Evolutionary conservation across 441 rosid genomes (phyloP).

Genomic region (Euphorbia celastroides): DNA sequence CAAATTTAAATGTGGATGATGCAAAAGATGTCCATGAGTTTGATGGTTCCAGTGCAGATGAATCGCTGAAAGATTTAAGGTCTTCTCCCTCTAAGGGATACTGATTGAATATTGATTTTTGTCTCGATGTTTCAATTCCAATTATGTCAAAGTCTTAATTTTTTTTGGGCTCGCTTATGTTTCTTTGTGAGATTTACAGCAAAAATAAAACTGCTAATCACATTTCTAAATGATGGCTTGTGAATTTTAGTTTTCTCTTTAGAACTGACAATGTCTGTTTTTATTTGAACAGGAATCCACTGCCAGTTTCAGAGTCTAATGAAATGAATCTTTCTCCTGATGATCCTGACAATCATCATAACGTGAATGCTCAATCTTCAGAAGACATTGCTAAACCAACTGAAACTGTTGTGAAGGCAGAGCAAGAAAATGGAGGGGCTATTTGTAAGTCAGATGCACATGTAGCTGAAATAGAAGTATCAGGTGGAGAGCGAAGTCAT

Average conservation of each 20-base stretch:
- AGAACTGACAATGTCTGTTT: constrained; percentile 13
- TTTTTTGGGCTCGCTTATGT: not conserved
- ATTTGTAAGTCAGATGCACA: constrained; percentile 25
- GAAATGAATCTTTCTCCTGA: constrained; percentile 20
- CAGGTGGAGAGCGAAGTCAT: constrained; percentile 33
- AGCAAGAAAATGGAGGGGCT: constrained; percentile 26
- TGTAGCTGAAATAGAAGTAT: constrained; percentile 31
- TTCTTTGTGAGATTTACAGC: constrained; percentile 7
- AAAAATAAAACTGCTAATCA: not conserved
- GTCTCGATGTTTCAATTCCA: not conserved
- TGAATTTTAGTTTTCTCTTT: not conserved
- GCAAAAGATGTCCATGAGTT: constrained; percentile 15
- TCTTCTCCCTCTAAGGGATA: constrained; percentile 27
- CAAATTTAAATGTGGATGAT: constrained; percentile 19
- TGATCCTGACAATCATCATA: constrained; percentile 14
- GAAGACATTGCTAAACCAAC: constrained; percentile 28
- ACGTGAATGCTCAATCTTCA: constrained; percentile 22
- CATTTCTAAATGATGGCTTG: not conserved
- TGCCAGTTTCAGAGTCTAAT: constrained; percentile 24
- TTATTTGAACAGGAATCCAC: constrained; percentile 25
- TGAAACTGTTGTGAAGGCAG: constrained; percentile 25
- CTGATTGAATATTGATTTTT: not conserved
- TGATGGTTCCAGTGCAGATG: constrained; percentile 24
- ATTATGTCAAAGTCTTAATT: not conserved
- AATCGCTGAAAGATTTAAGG: constrained; percentile 21